A percentile compares a stretch with the other conserved stretches of the same genome.
These are phyloP conservation scores for Penicillium crustosum DNA, from an alignment of 2,329 filamentous ascomycete species.

Conservation along the genomic window DNA sequence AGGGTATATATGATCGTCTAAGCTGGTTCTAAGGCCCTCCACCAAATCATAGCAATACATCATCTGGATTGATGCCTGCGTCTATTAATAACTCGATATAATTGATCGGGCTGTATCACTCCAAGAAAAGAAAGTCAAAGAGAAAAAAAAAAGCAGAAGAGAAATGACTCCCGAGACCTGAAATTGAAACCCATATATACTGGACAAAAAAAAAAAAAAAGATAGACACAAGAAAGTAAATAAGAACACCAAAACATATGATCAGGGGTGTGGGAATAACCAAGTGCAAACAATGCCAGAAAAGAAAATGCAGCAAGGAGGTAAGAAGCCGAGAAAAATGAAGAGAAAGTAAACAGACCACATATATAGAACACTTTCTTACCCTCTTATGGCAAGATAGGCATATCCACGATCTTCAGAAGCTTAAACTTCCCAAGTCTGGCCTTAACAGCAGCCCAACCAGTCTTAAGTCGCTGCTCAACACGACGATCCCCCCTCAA, in stretches of 20 bases:
- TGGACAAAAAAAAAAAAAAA: slow-evolving; percentile 23
- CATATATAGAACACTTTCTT: not conserved
- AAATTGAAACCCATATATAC: slow-evolving; percentile 30
- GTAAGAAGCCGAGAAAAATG: not conserved
- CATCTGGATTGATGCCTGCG: not conserved
- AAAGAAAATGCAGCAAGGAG: slow-evolving; percentile 7
- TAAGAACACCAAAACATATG: not conserved
- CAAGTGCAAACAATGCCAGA: not conserved
- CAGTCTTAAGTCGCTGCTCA: slow-evolving; percentile 39
- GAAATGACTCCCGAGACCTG: slow-evolving; percentile 13
- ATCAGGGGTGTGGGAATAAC: not conserved
- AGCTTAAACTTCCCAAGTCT: slow-evolving; percentile 31
- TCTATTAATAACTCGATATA: not conserved
- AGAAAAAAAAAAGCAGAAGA: slow-evolving; percentile 7
- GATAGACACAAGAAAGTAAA: slow-evolving; percentile 13
- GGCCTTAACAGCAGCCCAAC: slow-evolving; percentile 36
- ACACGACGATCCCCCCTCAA: slow-evolving; percentile 44
- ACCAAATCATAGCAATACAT: not conserved
- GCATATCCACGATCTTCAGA: slow-evolving; percentile 25
- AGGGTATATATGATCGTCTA: not conserved
- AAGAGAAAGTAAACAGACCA: not conserved
- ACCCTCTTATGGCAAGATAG: slow-evolving; percentile 26
- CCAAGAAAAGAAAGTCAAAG: not conserved
- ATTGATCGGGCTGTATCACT: not conserved
- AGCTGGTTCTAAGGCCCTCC: not conserved